Percentiles rank a stretch among this genome's conserved stretches.
Conservation (phyloP, 2,329 filamentous ascomycete genomes). For the Botrytis medusae region DNA sequence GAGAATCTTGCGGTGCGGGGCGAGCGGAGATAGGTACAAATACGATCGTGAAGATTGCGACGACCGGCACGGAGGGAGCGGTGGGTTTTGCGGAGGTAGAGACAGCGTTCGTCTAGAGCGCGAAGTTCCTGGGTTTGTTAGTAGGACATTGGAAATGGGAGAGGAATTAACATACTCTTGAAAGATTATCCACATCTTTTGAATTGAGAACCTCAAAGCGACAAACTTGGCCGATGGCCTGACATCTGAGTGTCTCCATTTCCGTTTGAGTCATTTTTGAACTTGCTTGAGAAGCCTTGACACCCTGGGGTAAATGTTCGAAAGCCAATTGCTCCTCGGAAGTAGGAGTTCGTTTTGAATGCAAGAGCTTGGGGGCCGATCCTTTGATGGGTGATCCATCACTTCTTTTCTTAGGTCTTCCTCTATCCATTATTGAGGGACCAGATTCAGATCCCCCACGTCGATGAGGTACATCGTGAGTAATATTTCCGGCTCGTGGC, state of each 20-base stretch:
- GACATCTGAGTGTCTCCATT: conserved; percentile 53
- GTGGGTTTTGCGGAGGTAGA: conserved; percentile 76
- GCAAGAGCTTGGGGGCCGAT: conserved; percentile 35
- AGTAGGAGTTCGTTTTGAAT: conserved; percentile 9
- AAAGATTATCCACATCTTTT: conserved; percentile 64
- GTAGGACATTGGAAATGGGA: background rate
- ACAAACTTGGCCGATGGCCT: conserved; percentile 61
- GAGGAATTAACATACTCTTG: conserved; percentile 49
- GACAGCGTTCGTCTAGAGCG: conserved; percentile 72
- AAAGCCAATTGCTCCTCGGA: conserved; percentile 56
- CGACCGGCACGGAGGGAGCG: conserved; percentile 72
- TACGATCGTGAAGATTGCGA: conserved; percentile 72
- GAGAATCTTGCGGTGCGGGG: conserved; percentile 70
- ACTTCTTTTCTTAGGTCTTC: conserved; percentile 56
- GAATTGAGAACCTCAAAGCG: conserved; percentile 64
- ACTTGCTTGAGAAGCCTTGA: conserved; percentile 53
- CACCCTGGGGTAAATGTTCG: conserved; percentile 60
- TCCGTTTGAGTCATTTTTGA: conserved; percentile 51
- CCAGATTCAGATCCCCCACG: conserved; percentile 57
- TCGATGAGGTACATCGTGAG: conserved; percentile 44
- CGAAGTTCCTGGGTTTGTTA: conserved; percentile 60
- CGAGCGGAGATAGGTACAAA: conserved; percentile 74
- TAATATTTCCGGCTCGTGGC: conserved; percentile 16
- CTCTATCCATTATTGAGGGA: conserved; percentile 59
- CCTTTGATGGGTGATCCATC: conserved; percentile 43